A percentile compares a stretch with the other conserved stretches of the same genome.
Evolutionary conservation across 2,329 filamentous ascomycete genomes (phyloP).

Genomic region (Trichoderma koningii): DNA sequence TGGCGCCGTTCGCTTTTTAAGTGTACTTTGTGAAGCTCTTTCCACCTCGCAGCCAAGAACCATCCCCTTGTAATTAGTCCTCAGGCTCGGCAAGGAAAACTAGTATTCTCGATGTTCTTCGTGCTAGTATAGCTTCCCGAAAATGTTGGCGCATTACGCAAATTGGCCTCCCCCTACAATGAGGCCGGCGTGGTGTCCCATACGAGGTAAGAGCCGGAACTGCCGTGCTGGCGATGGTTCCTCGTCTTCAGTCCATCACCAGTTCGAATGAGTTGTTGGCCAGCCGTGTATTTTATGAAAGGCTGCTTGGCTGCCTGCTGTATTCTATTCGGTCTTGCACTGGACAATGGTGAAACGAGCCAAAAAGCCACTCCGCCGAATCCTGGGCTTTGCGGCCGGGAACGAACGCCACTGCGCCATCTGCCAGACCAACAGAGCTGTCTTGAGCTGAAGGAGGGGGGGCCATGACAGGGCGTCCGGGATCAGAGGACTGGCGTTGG

Average conservation of each 20-base stretch:
- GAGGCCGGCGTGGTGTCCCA: constrained; percentile 7
- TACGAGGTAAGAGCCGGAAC: constrained; percentile 3
- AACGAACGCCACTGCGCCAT: constrained; percentile 18
- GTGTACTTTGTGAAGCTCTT: neutral
- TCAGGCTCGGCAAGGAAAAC: neutral
- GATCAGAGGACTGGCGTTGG: constrained; percentile 8
- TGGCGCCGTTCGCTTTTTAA: constrained; percentile 17
- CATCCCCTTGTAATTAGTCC: neutral
- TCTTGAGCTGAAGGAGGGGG: neutral
- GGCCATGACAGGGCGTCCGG: constrained; percentile 3
- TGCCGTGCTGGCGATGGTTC: constrained; percentile 3
- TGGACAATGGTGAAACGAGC: constrained; percentile 17
- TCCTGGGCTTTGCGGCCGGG: constrained; percentile 23
- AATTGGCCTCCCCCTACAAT: neutral
- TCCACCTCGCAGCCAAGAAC: neutral
- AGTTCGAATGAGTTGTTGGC: neutral
- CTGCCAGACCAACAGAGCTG: constrained; percentile 2
- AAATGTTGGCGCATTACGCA: constrained; percentile 13
- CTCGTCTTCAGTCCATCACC: neutral
- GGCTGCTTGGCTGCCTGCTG: neutral
- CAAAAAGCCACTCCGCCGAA: constrained; percentile 11
- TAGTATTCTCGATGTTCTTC: neutral
- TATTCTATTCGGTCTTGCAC: constrained; percentile 9
- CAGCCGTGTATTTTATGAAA: neutral
- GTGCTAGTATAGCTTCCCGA: neutral